These are phyloP conservation scores for Diophrys appendiculata DNA, from an alignment of 73 alveolate species.

Conservation along the genomic window DNA sequence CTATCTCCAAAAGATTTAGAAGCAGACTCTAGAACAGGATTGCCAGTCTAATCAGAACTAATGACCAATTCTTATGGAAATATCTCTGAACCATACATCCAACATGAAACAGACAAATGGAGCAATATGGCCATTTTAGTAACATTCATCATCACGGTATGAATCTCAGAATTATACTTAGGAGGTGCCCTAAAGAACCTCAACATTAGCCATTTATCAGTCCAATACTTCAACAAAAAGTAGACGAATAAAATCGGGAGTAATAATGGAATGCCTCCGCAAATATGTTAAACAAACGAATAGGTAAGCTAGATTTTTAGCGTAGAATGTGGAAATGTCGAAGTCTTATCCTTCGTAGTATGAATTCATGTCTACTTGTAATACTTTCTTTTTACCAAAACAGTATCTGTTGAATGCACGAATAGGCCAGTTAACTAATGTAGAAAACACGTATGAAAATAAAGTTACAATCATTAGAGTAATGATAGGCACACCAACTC, in stretches of 20 bases:
- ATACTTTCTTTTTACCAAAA: neutral
- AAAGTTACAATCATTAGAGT: slow-evolving; percentile 12
- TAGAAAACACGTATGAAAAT: neutral
- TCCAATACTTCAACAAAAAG: slow-evolving; percentile 20
- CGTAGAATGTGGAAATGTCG: slow-evolving; percentile 13
- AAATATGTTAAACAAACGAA: slow-evolving; percentile 17
- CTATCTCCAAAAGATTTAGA: too few relatives aligned
- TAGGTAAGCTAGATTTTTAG: slow-evolving; percentile 4
- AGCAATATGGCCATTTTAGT: slow-evolving; percentile 51
- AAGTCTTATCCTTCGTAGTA: slow-evolving; percentile 12
- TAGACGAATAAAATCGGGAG: slow-evolving; percentile 11
- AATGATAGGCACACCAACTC: slow-evolving; percentile 19
- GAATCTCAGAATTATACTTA: slow-evolving; percentile 28
- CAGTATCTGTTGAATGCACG: neutral
- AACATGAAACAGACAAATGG: slow-evolving; percentile 57
- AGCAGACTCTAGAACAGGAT: too few relatives aligned
- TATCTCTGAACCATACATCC: slow-evolving; percentile 66
- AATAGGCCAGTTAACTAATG: neutral
- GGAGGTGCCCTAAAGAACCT: slow-evolving; percentile 58
- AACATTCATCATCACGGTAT: slow-evolving; percentile 35
- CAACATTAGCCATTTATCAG: slow-evolving; percentile 27
- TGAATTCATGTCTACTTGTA: slow-evolving; percentile 16
- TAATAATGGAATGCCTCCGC: slow-evolving; percentile 25
- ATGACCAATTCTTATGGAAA: too few relatives aligned
- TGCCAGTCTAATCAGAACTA: too few relatives aligned